Evolutionary conservation across 2,329 filamentous ascomycete genomes (phyloP).

Genomic region (Alternaria sp.): DNA sequence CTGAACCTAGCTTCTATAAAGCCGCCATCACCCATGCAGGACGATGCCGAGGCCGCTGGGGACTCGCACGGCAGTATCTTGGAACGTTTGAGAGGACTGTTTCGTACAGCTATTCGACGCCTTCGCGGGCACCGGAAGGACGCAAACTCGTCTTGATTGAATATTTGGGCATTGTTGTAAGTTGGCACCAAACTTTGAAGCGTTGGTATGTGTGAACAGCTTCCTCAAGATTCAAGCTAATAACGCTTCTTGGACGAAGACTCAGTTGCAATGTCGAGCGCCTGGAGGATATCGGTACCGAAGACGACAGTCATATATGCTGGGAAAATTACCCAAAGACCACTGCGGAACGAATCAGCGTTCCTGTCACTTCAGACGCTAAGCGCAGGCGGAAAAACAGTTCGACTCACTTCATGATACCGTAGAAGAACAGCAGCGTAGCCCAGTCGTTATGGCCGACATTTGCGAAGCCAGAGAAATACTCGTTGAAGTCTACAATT

Average conservation of each 20-base stretch:
- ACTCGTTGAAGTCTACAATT: constrained; percentile 66
- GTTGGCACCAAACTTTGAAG: background rate
- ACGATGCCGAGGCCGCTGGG: background rate
- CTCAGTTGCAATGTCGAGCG: constrained; percentile 59
- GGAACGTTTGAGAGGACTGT: background rate
- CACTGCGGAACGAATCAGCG: constrained; percentile 54
- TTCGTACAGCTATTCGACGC: background rate
- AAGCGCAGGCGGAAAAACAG: background rate
- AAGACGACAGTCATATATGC: constrained; percentile 69
- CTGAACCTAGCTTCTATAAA: background rate
- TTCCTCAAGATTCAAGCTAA: constrained; percentile 20
- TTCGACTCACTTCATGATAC: constrained; percentile 70
- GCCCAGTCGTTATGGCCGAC: constrained; percentile 68
- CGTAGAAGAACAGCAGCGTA: constrained; percentile 67
- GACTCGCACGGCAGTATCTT: background rate
- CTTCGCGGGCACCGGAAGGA: constrained; percentile 2
- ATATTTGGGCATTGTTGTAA: background rate
- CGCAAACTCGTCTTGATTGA: background rate
- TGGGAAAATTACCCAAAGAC: constrained; percentile 71
- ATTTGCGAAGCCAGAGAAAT: constrained; percentile 67
- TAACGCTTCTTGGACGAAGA: constrained; percentile 35
- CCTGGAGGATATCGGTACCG: constrained; percentile 68
- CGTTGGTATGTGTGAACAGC: background rate
- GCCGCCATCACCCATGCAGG: background rate
- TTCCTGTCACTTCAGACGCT: background rate